Evolutionary conservation across 140 eudicot species (phyloP).

Genomic region (Bidens hawaiensis): DNA sequence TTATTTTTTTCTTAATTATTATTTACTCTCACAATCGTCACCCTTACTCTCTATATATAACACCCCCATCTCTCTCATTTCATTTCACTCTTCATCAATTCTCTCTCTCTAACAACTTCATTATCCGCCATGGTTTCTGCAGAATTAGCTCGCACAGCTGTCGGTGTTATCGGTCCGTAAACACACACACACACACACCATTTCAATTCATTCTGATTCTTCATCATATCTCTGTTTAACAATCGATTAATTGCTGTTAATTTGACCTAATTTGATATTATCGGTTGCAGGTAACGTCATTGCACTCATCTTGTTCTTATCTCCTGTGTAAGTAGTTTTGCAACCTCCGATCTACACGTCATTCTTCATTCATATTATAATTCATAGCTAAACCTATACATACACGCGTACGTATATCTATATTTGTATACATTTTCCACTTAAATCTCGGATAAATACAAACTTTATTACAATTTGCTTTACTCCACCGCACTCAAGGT

Average conservation of each 20-base stretch:
- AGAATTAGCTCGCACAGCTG: slow-evolving; percentile 56
- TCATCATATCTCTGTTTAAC: not conserved
- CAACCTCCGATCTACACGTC: not conserved
- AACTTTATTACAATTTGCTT: too few species aligned
- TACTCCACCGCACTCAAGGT: slow-evolving; percentile 14
- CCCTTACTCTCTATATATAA: slow-evolving; percentile 21
- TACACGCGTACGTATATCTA: not conserved
- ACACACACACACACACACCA: not conserved
- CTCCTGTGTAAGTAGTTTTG: slow-evolving; percentile 80
- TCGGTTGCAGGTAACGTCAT: slow-evolving; percentile 70
- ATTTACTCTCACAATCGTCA: slow-evolving; percentile 10
- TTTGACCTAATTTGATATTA: not conserved
- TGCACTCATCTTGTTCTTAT: slow-evolving; percentile 68
- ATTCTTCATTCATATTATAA: not conserved
- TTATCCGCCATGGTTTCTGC: slow-evolving; percentile 45
- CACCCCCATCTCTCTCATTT: slow-evolving; percentile 8
- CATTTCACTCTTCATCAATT: slow-evolving; percentile 7
- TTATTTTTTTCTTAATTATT: too few species aligned
- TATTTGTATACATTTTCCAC: not conserved
- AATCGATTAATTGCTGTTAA: not conserved
- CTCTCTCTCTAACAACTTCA: too few species aligned
- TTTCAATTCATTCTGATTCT: not conserved
- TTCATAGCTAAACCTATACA: not conserved
- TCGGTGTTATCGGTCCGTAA: slow-evolving; percentile 62
- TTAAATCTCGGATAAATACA: slow-evolving; percentile 3